Percentiles rank a stretch among this genome's conserved stretches.
These are phyloP conservation scores for Proliferodiscus dingleyae DNA, from an alignment of 2,329 filamentous ascomycete genomes.

Conservation along the genomic window DNA sequence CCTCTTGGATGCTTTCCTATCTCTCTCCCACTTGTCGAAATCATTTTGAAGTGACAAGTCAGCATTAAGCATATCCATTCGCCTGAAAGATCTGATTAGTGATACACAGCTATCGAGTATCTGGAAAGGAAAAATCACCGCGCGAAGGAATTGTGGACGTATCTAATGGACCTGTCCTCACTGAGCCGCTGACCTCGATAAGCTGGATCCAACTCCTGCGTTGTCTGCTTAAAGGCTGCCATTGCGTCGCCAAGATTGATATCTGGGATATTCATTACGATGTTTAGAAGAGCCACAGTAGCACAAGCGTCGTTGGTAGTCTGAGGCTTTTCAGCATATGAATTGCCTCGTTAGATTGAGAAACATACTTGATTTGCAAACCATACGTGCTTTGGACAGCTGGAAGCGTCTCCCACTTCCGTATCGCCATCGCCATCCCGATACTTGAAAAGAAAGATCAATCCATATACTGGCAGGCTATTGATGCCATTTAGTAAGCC, in stretches of 20 bases:
- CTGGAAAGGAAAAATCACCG: conserved; percentile 39
- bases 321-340: conserved; percentile 36
- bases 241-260: conserved; percentile 68
- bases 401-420: conserved; percentile 46
- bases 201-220: conserved; percentile 61
- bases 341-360: background rate
- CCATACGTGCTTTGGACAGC: conserved; percentile 68
- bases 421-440: conserved; percentile 41
- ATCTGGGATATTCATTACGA: conserved; percentile 74
- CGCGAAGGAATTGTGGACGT: conserved; percentile 84
- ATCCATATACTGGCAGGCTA: conserved; percentile 70
- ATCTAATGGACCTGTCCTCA: conserved; percentile 70
- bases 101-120: background rate
- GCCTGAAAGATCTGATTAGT: conserved; percentile 39
- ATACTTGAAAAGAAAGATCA: conserved; percentile 86
- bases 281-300: conserved; percentile 88
- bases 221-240: conserved; percentile 66
- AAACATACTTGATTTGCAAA: conserved; percentile 79
- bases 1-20: conserved; percentile 29
- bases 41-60: conserved; percentile 62
- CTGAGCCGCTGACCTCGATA: conserved; percentile 72
- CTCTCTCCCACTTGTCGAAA: conserved; percentile 21
- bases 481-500: conserved; percentile 26
- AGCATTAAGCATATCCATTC: conserved; percentile 69
- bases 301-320: conserved; percentile 82